These are phyloP conservation scores for Dactylorhiza incarnata DNA, from an alignment of 106 monocot species.

Conservation along the genomic window DNA sequence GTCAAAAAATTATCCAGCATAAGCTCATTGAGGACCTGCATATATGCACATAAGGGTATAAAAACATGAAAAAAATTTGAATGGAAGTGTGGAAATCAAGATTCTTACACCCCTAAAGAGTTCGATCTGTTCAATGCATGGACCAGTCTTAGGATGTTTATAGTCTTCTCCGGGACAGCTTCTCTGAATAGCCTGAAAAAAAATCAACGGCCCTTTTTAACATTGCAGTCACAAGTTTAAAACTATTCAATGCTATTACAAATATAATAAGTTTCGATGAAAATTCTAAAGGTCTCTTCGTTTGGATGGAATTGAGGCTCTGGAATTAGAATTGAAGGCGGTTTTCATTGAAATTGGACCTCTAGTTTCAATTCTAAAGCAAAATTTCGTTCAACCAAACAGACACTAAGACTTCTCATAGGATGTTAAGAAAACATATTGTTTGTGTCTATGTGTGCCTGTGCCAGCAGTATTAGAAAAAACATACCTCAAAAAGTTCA, in stretches of 20 bases:
- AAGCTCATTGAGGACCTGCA: conserved; percentile 5
- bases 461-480: background rate
- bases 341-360: no score
- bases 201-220: background rate
- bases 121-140: conserved; percentile 10
- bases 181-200: background rate
- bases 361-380: no score
- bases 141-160: background rate
- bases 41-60: background rate
- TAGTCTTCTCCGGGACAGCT: conserved; percentile 6
- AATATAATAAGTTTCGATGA: background rate
- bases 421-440: background rate
- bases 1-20: conserved; percentile 6
- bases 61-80: background rate
- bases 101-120: conserved; percentile 1
- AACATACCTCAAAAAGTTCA: conserved; percentile 32
- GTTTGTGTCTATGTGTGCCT: background rate
- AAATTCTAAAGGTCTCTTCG: background rate
- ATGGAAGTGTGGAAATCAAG: background rate
- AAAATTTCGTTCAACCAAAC: no score
- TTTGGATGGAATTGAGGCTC: background rate
- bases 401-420: background rate
- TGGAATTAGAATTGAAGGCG: no score
- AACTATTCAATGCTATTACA: background rate
- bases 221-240: background rate